These are phyloP conservation scores for Micromonas commoda DNA, from an alignment of 139 green algal genomes.

Conservation along the genomic window DNA sequence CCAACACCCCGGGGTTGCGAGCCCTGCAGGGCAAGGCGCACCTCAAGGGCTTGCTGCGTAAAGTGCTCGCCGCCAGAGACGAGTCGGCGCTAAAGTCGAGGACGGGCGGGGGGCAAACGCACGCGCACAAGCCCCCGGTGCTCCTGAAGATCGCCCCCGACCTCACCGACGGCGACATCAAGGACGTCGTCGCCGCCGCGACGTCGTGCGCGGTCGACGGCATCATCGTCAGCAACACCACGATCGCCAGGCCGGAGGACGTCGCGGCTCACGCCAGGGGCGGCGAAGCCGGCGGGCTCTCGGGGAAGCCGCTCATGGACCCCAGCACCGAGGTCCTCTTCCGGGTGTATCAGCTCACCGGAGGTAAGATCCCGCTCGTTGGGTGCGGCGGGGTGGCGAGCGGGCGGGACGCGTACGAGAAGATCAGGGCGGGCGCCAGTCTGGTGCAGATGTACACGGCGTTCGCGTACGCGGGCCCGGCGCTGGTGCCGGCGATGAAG, in stretches of 20 bases:
- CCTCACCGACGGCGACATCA: conserved; percentile 65
- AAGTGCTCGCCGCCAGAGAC: conserved; percentile 20
- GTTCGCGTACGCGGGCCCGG: conserved; percentile 81
- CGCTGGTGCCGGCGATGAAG: conserved; percentile 81
- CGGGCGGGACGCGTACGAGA: conserved; percentile 84
- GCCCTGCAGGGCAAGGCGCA: conserved; percentile 66
- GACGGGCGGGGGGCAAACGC: conserved; percentile 55
- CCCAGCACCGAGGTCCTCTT: conserved; percentile 56
- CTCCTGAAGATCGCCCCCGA: conserved; percentile 94
- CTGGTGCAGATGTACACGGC: conserved; percentile 94
- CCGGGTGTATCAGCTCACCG: conserved; percentile 39
- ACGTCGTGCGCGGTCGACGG: conserved; percentile 64
- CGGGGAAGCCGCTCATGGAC: conserved; percentile 72
- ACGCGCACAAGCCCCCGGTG: conserved; percentile 58
- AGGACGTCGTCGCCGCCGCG: conserved; percentile 79
- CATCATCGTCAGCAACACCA: conserved; percentile 53
- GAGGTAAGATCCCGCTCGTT: conserved; percentile 79
- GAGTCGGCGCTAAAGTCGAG: conserved; percentile 50
- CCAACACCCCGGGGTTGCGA: conserved; percentile 87
- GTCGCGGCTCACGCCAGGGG: not conserved
- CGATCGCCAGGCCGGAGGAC: not conserved
- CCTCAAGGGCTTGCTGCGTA: conserved; percentile 61
- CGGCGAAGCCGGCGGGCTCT: conserved; percentile 75
- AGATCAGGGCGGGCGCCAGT: conserved; percentile 86
- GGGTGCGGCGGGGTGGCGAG: conserved; percentile 77